phyloP scores from a whole-genome alignment of 331 rosid species.

The Prunus yedoensis region DNA sequence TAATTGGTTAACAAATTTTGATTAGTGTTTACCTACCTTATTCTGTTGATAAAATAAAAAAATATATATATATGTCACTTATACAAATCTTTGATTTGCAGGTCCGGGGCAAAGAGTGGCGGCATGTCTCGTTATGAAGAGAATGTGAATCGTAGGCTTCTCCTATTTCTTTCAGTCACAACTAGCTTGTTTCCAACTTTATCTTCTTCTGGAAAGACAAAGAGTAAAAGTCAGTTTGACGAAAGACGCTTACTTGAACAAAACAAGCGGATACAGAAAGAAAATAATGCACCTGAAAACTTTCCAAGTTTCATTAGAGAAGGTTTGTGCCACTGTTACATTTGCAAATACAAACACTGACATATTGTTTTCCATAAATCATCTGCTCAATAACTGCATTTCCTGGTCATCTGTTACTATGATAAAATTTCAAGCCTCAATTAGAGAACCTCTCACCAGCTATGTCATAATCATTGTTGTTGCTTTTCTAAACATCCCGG shows the following conservation, averaged over 20 bases:
- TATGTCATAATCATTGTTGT: neutral
- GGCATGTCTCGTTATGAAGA: slow-evolving; percentile 32
- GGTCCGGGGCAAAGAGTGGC: slow-evolving; percentile 39
- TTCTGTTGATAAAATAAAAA: neutral
- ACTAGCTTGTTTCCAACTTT: slow-evolving; percentile 51
- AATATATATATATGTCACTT: slow-evolving; percentile 3
- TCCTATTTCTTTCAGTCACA: slow-evolving; percentile 55
- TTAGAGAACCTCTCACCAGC: too few relatives aligned
- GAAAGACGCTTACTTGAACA: slow-evolving; percentile 80
- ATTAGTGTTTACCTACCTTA: neutral
- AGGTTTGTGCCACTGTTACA: slow-evolving; percentile 46
- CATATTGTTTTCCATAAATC: neutral
- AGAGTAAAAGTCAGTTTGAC: slow-evolving; percentile 64
- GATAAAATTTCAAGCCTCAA: neutral
- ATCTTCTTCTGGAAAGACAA: slow-evolving; percentile 69
- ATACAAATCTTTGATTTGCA: slow-evolving; percentile 18
- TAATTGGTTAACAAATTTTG: slow-evolving; percentile 2
- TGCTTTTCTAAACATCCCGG: neutral
- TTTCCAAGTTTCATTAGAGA: slow-evolving; percentile 94
- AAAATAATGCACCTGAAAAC: slow-evolving; percentile 81
- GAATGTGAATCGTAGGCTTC: slow-evolving; percentile 57
- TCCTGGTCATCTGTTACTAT: neutral
- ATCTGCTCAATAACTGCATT: slow-evolving; percentile 1
- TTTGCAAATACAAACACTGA: neutral
- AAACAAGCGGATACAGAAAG: slow-evolving; percentile 72